Evolutionary conservation across 2,329 filamentous ascomycete genomes (phyloP), one percentile per base, ranked within the genome.

Genomic region (Hirsutella thompsonii): DNA sequence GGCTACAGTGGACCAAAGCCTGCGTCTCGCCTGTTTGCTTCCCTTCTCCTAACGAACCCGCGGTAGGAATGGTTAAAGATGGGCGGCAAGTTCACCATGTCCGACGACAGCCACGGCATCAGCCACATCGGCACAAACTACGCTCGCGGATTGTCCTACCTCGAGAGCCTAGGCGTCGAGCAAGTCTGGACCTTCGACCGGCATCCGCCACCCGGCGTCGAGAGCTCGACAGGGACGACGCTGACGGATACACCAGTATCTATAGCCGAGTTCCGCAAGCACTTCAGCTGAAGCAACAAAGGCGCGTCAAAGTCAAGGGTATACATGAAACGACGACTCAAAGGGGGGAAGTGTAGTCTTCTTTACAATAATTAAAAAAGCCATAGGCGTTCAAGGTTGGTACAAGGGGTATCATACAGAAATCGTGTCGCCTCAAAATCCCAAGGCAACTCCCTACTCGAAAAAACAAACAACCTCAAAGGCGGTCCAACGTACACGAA

Each of bases 21-120:
- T n/a, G n/a, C n/a, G n/a, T n/a, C n/a, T n/a, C n/a, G n/a, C n/a
- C n/a, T n/a, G n/a, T n/a, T n/a, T n/a, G n/a, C n/a, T n/a, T n/a
- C n/a, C n/a, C n/a, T 8, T 18, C 14, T 18, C 4, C 18, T 29
- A 19, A 32, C 19, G 36, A 11, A 41, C 44, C 19, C 38, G 45
- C 5, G 45, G 44, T n/a, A 84, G 81, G 76, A 77, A 56, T 94
- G 87, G 67, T 55, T 88, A 41, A 62, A 62, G 8, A 70, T 85
- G 52, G 81, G 81, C 20, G 89, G 92, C 20, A 76, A 74, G 45
- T 94, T 96, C 61, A 93, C 87, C 40, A 72, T 98, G 51, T 94
- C 86, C 6, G 92, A 98, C 59, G 92, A 98, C 62, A 94, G 88
- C 58, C 92, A 98, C 64, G 85, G 85, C 32, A 74, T 87, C 44